These are phyloP conservation scores for Paradendryphiella salina DNA, from an alignment of 2,329 filamentous ascomycete species.

Conservation along the genomic window DNA sequence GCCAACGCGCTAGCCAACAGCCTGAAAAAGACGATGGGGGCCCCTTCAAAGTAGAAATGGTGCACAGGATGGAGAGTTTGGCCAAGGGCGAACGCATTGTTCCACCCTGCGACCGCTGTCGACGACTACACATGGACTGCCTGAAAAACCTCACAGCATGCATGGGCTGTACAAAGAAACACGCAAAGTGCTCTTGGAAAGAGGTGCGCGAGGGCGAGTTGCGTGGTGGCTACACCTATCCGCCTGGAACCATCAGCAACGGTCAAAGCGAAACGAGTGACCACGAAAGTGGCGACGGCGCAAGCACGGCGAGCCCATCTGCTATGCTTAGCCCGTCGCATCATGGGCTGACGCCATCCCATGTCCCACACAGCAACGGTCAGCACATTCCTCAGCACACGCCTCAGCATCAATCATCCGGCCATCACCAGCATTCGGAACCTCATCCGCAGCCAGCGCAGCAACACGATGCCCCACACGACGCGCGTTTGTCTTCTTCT, in stretches of 20 bases:
- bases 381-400: slow-evolving; percentile 22
- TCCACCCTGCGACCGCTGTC: slow-evolving; percentile 84
- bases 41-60: slow-evolving; percentile 67
- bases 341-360: slow-evolving; percentile 29
- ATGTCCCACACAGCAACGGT: slow-evolving; percentile 20
- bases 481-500: slow-evolving; percentile 20
- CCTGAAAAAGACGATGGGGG: slow-evolving; percentile 60
- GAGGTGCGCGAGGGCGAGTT: slow-evolving; percentile 75
- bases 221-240: slow-evolving; percentile 33
- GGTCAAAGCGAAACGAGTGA: slow-evolving; percentile 42
- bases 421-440: slow-evolving; percentile 7
- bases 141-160: slow-evolving; percentile 86
- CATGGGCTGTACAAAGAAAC: slow-evolving; percentile 85
- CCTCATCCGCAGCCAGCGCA: slow-evolving; percentile 3
- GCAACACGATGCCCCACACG: slow-evolving; percentile 19
- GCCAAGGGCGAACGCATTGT: slow-evolving; percentile 72
- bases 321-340: slow-evolving; percentile 33
- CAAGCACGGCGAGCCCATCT: slow-evolving; percentile 36
- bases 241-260: slow-evolving; percentile 28
- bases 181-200: slow-evolving; percentile 85
- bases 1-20: slow-evolving; percentile 44
- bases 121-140: slow-evolving; percentile 77
- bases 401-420: slow-evolving; percentile 16
- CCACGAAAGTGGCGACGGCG: slow-evolving; percentile 32
- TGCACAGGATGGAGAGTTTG: slow-evolving; percentile 74